A percentile compares a stretch with the other conserved stretches of the same genome.
These are phyloP conservation scores for Peronospora destructor DNA, from an alignment of 352 stramenopile species.

Conservation along the genomic window DNA sequence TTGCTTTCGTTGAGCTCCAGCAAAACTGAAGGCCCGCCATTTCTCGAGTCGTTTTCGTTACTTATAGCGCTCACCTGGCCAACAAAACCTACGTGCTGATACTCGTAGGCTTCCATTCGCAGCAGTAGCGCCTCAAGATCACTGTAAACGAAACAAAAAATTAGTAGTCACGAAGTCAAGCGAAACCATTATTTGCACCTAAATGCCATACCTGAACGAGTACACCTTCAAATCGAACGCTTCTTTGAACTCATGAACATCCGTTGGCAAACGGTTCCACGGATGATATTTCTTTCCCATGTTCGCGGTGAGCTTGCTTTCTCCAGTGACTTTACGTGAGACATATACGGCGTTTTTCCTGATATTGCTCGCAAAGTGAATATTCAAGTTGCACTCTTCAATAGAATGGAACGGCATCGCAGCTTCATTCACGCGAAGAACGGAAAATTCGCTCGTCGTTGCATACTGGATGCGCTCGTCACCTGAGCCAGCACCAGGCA, in stretches of 20 bases:
- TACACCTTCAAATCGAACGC: conserved; percentile 16
- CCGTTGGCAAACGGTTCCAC: conserved; percentile 16
- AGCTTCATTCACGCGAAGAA: conserved; percentile 34
- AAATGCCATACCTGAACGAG: conserved; percentile 25
- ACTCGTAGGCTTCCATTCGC: conserved; percentile 25
- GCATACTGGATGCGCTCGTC: conserved; percentile 35
- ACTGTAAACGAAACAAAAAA: conserved; percentile 9
- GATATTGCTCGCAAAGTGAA: conserved; percentile 30
- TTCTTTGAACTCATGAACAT: conserved; percentile 23
- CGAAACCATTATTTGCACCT: not conserved
- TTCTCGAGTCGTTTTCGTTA: conserved; percentile 1
- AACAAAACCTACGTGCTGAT: conserved; percentile 26
- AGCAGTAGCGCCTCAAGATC: conserved; percentile 15
- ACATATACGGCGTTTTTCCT: conserved; percentile 17
- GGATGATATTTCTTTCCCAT: conserved; percentile 29
- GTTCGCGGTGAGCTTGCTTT: conserved; percentile 22
- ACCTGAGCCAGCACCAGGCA: conserved; percentile 1
- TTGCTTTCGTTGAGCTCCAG: conserved; percentile 21
- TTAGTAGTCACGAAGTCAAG: conserved; percentile 3
- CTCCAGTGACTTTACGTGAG: conserved; percentile 8
- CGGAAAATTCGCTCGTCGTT: conserved; percentile 33
- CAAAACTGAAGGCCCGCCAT: conserved; percentile 9
- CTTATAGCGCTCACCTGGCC: conserved; percentile 13
- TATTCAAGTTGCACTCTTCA: conserved; percentile 34
- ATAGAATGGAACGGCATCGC: conserved; percentile 28